phyloP scores from a whole-genome alignment of 352 stramenopile species.

The Phytophthora gonapodyides region DNA sequence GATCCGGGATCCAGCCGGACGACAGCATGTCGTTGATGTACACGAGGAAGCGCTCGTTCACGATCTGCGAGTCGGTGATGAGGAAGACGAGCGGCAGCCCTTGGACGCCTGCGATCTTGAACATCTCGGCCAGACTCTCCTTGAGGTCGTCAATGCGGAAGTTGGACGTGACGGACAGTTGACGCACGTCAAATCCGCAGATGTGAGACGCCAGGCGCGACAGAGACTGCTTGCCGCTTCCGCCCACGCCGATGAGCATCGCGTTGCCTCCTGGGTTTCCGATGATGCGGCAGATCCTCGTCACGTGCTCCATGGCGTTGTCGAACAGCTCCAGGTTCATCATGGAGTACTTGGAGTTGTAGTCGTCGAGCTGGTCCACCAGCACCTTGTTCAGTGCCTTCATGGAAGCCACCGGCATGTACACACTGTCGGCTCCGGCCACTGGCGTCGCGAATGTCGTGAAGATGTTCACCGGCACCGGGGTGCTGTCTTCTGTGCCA shows the following conservation, averaged over 20 bases:
- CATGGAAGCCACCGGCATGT: conserved; percentile 78
- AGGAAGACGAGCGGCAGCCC: conserved; percentile 95
- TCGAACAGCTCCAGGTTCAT: conserved; percentile 99
- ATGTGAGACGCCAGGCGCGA: conserved; percentile 97
- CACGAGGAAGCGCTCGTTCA: conserved; percentile 98
- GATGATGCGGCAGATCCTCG: conserved; percentile 96
- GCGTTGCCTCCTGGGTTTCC: conserved; percentile 96
- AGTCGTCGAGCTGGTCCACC: conserved; percentile 94
- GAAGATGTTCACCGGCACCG: conserved; percentile 89
- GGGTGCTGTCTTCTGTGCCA: conserved; percentile 26
- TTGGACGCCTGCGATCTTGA: conserved; percentile 95
- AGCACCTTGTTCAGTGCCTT: conserved; percentile 91
- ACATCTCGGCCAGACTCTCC: conserved; percentile 97
- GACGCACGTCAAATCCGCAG: conserved; percentile 95
- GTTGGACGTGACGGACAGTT: conserved; percentile 95
- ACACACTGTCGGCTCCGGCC: conserved; percentile 67
- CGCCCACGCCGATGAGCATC: conserved; percentile 98
- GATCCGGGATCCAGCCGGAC: conserved; percentile 95
- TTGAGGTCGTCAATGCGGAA: conserved; percentile 98
- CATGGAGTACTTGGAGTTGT: conserved; percentile 97
- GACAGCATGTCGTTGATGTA: conserved; percentile 99
- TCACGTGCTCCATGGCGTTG: conserved; percentile 97
- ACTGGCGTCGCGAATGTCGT: conserved; percentile 92
- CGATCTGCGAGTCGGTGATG: conserved; percentile 98
- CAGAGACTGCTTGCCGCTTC: conserved; percentile 96